Evolutionary conservation across 352 stramenopile genomes (phyloP).

Genomic region (Thraustochytrium sp.): DNA sequence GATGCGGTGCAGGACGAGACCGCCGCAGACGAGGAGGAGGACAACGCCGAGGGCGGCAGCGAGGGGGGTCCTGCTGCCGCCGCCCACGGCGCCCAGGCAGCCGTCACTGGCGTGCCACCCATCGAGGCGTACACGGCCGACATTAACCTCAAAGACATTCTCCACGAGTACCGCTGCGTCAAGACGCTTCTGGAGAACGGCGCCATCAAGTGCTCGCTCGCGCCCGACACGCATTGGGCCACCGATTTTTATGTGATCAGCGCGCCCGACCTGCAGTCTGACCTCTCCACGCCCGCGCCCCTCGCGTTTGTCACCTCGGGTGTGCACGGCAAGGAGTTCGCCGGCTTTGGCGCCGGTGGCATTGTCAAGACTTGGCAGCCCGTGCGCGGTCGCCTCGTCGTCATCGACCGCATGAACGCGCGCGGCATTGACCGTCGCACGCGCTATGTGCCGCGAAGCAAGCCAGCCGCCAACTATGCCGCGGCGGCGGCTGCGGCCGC

Average conservation of each 20-base stretch:
- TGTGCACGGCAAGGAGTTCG: constrained; percentile 36
- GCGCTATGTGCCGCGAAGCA: constrained; percentile 5
- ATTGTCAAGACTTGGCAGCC: constrained; percentile 40
- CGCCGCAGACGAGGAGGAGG: too few relatives aligned
- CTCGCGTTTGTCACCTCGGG: neutral
- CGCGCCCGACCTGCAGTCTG: neutral
- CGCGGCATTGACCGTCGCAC: constrained; percentile 35
- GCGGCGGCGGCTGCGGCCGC: too few relatives aligned
- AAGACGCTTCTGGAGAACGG: neutral
- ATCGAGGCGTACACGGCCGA: neutral
- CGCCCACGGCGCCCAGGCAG: too few relatives aligned
- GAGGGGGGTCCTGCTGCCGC: too few relatives aligned
- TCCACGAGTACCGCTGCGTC: neutral
- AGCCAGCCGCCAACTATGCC: too few relatives aligned
- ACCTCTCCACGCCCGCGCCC: neutral
- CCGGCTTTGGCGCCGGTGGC: constrained; percentile 27
- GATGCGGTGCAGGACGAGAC: too few relatives aligned
- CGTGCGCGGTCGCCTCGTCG: neutral
- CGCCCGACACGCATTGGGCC: neutral
- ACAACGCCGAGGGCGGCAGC: too few relatives aligned
- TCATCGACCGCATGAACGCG: constrained; percentile 32
- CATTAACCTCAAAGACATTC: neutral
- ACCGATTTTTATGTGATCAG: constrained; percentile 40
- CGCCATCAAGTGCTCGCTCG: constrained; percentile 17
- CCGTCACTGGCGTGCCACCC: neutral